Evolutionary conservation across 2,329 filamentous ascomycete genomes (phyloP), one percentile per base, ranked within the genome.

Genomic region (Malbranchea cinnamomea): DNA sequence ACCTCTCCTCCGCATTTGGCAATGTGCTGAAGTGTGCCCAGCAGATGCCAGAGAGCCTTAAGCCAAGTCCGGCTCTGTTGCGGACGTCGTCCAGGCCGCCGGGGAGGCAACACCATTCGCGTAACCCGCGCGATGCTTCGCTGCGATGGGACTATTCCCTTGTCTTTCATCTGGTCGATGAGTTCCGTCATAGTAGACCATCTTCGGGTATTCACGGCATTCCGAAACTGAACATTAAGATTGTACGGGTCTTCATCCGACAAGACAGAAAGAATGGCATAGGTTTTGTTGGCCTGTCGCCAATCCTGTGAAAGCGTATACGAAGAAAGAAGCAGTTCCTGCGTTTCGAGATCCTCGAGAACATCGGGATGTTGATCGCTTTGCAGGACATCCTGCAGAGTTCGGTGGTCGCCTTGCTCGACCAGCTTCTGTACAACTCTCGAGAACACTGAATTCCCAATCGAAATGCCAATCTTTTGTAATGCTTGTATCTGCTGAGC

Each of bases 281-380:
- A 50, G 1, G 70, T 70, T 31, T 70, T 54, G 33, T 69, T 63
- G 30, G 67, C 66, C 34, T 64, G 61, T 10, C 43, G 40, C 57
- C 59, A 63, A 35, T 75, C 64, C 26, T 56, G 52, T 17, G 50
- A 48, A n/a, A 59, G 47, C 14, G 71, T 57, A 42, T 68, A 71
- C 8, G 57, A 57, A 4, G 54, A 39, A 2, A 78, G 53, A 4
- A 78, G 51, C 3, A 53, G 51, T 37, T 68, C 62, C 42, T 77
- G 73, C 7, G 68, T 51, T 4, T 53, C 38, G 4, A 37, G 39
- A 42, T 78, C 65, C 39, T 73, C 71, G 28, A 74, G 64, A 5
- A 65, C 60, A 36, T 77, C 72, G 2, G 72, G 72, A 50, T 78
- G 74, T 34, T 75, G 67, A 44, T 79, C 74, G 39, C 64, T 74